phyloP scores from a whole-genome alignment of 176 grass and related monocot species.

The Tillandsia leiboldiana region DNA sequence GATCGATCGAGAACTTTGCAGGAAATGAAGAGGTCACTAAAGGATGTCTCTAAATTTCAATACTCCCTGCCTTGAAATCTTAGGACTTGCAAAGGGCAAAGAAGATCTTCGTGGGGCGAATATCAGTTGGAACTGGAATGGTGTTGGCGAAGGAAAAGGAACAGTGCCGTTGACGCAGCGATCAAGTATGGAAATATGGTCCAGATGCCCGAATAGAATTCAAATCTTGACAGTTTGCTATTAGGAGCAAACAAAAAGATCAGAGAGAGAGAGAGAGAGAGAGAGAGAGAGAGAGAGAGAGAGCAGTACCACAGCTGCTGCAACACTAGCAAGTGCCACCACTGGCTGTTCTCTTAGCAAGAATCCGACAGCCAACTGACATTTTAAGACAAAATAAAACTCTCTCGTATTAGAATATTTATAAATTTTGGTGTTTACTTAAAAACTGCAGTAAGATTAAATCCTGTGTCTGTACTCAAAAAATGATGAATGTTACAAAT shows the following conservation, averaged over 20 bases:
- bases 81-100: conserved; percentile 1
- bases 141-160: conserved; percentile 44
- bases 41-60: neutral
- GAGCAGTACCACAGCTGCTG: conserved; percentile 60
- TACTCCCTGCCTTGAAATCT: neutral
- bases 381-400: conserved; percentile 5
- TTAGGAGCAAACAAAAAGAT: conserved; percentile 1
- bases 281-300: neutral
- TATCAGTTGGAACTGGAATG: conserved; percentile 24
- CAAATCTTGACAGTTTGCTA: neutral
- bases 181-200: conserved; percentile 55
- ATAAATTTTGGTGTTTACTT: neutral
- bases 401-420: conserved; percentile 1
- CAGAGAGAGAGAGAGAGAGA: conserved; percentile 3
- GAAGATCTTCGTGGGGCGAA: conserved; percentile 3
- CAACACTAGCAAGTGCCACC: conserved; percentile 65
- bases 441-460: neutral
- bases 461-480: neutral
- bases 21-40: neutral
- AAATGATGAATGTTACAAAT: too few species aligned
- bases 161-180: conserved; percentile 48
- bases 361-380: conserved; percentile 56
- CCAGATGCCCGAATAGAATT: conserved; percentile 42
- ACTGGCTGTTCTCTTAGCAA: conserved; percentile 60
- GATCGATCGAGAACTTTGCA: neutral